A percentile compares a stretch with the other conserved stretches of the same genome.
phyloP scores from a whole-genome alignment of 169 alveolate species.

The Blepharisma undulans region DNA sequence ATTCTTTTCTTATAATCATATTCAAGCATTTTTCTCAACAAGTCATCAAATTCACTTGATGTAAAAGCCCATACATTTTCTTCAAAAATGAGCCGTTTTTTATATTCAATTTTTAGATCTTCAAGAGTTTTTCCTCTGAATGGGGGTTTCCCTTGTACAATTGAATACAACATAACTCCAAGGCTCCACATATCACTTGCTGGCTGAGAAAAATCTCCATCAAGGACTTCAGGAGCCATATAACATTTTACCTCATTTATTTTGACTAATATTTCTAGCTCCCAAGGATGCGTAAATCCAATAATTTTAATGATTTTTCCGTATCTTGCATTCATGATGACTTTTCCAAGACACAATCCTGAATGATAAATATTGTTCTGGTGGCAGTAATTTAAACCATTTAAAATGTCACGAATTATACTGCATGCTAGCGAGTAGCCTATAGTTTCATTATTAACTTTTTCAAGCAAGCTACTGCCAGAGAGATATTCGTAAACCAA shows the following conservation, averaged over 20 bases:
- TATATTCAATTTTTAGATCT: conserved; percentile 79
- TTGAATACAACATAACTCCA: conserved; percentile 87
- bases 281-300: conserved; percentile 80
- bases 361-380: conserved; percentile 67
- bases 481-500: conserved; percentile 85
- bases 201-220: conserved; percentile 53
- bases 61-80: conserved; percentile 87
- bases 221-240: conserved; percentile 90
- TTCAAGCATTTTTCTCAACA: conserved; percentile 81
- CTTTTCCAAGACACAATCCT: conserved; percentile 84
- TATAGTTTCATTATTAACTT: conserved; percentile 81
- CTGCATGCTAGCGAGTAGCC: conserved; percentile 85
- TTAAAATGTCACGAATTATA: conserved; percentile 72
- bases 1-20: conserved; percentile 85
- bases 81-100: conserved; percentile 85
- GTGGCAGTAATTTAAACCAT: conserved; percentile 67
- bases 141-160: conserved; percentile 90
- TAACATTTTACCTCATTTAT: conserved; percentile 84
- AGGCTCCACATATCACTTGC: conserved; percentile 93
- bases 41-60: conserved; percentile 87
- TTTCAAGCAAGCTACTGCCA: conserved; percentile 91
- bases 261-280: conserved; percentile 66
- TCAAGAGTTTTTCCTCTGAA: conserved; percentile 88
- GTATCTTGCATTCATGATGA: conserved; percentile 57
- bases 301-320: conserved; percentile 73